These are phyloP conservation scores for Naganishia albida DNA, from an alignment of 1,284 basidiomycete species.

Conservation along the genomic window DNA sequence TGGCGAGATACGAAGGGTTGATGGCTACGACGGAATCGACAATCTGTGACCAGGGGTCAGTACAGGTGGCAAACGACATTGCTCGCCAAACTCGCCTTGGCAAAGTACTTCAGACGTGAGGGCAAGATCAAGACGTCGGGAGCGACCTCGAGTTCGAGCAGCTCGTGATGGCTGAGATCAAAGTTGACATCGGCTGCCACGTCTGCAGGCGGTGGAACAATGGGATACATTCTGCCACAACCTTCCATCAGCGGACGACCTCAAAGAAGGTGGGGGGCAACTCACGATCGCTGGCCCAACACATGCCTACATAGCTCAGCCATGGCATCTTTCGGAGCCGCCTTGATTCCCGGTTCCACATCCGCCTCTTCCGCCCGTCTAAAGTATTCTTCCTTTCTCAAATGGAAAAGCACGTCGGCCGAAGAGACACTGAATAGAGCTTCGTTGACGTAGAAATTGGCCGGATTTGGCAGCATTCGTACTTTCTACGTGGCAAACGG, in stretches of 20 bases:
- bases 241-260: neutral
- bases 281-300: constrained; percentile 79
- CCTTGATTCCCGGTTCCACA: constrained; percentile 49
- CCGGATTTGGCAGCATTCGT: constrained; percentile 81
- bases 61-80: neutral
- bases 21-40: constrained; percentile 54
- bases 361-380: constrained; percentile 70
- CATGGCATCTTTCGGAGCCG: constrained; percentile 68
- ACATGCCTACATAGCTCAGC: constrained; percentile 75
- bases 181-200: constrained; percentile 77
- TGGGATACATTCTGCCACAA: constrained; percentile 69
- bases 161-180: constrained; percentile 70
- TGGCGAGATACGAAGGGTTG: constrained; percentile 51
- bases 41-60: constrained; percentile 39
- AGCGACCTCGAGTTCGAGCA: constrained; percentile 55
- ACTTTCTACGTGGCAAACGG: constrained; percentile 61
- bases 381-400: constrained; percentile 79
- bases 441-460: constrained; percentile 80
- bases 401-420: constrained; percentile 83
- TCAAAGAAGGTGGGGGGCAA: constrained; percentile 18
- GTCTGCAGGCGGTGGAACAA: constrained; percentile 81
- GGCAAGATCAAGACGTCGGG: constrained; percentile 85
- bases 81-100: constrained; percentile 62
- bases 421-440: constrained; percentile 75
- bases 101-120: constrained; percentile 79